Evolutionary conservation across 768 basidiomycete genomes (phyloP).

Genomic region (Boletus eberwhitei): DNA sequence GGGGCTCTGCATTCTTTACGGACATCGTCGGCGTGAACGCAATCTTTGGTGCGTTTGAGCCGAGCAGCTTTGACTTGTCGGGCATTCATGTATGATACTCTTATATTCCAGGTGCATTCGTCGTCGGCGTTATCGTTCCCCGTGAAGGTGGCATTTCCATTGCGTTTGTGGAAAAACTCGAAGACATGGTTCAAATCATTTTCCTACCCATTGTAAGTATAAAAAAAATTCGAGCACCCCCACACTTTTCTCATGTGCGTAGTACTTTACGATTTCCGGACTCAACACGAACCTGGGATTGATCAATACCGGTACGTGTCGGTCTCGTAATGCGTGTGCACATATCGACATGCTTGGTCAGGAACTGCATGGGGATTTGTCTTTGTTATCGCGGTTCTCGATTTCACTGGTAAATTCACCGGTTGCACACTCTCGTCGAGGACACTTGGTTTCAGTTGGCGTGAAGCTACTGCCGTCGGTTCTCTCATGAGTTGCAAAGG

Average conservation of each 20-base stretch:
- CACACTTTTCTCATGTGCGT: background rate
- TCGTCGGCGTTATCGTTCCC: slow-evolving; percentile 80
- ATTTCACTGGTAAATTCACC: slow-evolving; percentile 87
- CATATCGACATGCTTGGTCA: slow-evolving; percentile 19
- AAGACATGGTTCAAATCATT: slow-evolving; percentile 89
- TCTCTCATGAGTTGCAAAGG: slow-evolving; percentile 96
- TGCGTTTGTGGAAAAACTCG: slow-evolving; percentile 84
- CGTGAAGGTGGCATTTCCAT: slow-evolving; percentile 85
- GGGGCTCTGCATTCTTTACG: slow-evolving; percentile 89
- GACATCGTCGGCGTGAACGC: slow-evolving; percentile 94
- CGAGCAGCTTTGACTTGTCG: background rate
- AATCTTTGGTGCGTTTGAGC: slow-evolving; percentile 64
- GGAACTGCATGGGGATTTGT: slow-evolving; percentile 87
- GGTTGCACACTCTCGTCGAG: slow-evolving; percentile 73
- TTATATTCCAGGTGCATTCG: slow-evolving; percentile 61
- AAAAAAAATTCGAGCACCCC: background rate
- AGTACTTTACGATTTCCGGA: slow-evolving; percentile 95
- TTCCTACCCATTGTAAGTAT: slow-evolving; percentile 77
- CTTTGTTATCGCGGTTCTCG: slow-evolving; percentile 69
- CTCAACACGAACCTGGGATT: slow-evolving; percentile 88
- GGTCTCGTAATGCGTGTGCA: background rate
- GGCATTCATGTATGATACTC: background rate
- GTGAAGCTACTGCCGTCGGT: slow-evolving; percentile 84
- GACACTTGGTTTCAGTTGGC: slow-evolving; percentile 68
- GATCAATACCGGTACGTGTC: slow-evolving; percentile 60